phyloP scores from a whole-genome alignment of 192 early-diverging fungal species.

The Coemansia sp. region DNA sequence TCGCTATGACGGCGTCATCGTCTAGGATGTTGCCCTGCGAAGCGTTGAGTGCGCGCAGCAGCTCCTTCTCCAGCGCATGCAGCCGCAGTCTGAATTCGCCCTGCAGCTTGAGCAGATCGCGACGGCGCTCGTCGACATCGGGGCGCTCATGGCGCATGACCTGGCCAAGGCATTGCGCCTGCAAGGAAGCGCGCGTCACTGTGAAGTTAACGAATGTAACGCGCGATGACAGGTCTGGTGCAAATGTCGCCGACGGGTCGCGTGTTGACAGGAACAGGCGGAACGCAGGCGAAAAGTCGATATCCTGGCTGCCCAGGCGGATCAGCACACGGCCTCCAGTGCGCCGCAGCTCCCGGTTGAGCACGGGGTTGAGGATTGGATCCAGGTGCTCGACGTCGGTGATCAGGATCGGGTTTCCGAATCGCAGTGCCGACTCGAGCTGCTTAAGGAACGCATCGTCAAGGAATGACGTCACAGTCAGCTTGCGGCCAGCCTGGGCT shows the following conservation, averaged over 20 bases:
- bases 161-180: constrained; percentile 96
- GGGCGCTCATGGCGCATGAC: constrained; percentile 94
- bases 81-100: constrained; percentile 95
- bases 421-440: constrained; percentile 95
- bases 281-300: constrained; percentile 99
- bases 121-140: constrained; percentile 91
- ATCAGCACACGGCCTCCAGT: constrained; percentile 96
- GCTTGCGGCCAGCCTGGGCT: constrained; percentile 58
- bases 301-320: constrained; percentile 94
- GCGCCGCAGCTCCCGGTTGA: constrained; percentile 95
- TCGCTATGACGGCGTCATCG: constrained; percentile 91
- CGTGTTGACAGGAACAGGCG: constrained; percentile 91
- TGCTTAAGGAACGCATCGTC: constrained; percentile 97
- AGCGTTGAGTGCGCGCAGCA: constrained; percentile 91
- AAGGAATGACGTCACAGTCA: constrained; percentile 95
- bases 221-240: constrained; percentile 95
- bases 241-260: constrained; percentile 89
- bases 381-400: constrained; percentile 97
- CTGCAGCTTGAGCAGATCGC: constrained; percentile 90
- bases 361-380: constrained; percentile 95
- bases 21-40: constrained; percentile 97
- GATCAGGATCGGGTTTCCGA: constrained; percentile 96
- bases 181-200: constrained; percentile 91
- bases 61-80: constrained; percentile 88
- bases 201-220: constrained; percentile 99